These are phyloP conservation scores for Aquanectria penicillioides DNA, from an alignment of 2,329 filamentous ascomycete genomes.

Conservation along the genomic window DNA sequence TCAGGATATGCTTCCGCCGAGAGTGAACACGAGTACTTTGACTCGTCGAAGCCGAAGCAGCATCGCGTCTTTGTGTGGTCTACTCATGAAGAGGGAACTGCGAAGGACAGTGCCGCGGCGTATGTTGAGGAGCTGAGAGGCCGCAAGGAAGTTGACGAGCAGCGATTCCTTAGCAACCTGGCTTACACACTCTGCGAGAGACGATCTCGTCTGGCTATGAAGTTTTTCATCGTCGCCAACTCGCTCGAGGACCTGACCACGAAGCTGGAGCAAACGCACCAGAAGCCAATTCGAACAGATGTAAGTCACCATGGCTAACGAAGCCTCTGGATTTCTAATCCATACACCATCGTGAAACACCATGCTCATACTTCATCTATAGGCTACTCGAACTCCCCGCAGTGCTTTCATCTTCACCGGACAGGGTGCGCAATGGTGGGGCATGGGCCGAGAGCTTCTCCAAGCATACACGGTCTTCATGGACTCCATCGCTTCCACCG, in stretches of 20 bases:
- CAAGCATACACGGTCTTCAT: constrained; percentile 7
- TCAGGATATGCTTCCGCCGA: constrained; percentile 10
- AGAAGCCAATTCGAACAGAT: constrained; percentile 12
- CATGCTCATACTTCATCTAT: neutral
- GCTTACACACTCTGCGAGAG: constrained; percentile 15
- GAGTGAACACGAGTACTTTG: neutral
- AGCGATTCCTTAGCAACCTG: constrained; percentile 1
- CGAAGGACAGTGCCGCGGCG: neutral
- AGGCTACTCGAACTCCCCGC: neutral
- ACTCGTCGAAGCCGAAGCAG: neutral
- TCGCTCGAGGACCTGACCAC: neutral
- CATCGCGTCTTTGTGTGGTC: constrained; percentile 16
- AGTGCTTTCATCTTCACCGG: constrained; percentile 43
- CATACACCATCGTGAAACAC: neutral
- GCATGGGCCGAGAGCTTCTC: constrained; percentile 46
- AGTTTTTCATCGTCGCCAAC: constrained; percentile 11
- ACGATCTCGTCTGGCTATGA: constrained; percentile 1
- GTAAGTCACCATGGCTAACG: no score
- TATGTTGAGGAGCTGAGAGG: neutral
- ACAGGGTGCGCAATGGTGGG: constrained; percentile 47
- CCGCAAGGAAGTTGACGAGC: constrained; percentile 6
- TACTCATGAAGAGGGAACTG: constrained; percentile 10
- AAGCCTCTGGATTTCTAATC: no score
- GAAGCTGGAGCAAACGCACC: constrained; percentile 2
- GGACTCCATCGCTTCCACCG: neutral